Conservation (phyloP, 148 eudicot species). For the Persicaria tinctoria region DNA sequence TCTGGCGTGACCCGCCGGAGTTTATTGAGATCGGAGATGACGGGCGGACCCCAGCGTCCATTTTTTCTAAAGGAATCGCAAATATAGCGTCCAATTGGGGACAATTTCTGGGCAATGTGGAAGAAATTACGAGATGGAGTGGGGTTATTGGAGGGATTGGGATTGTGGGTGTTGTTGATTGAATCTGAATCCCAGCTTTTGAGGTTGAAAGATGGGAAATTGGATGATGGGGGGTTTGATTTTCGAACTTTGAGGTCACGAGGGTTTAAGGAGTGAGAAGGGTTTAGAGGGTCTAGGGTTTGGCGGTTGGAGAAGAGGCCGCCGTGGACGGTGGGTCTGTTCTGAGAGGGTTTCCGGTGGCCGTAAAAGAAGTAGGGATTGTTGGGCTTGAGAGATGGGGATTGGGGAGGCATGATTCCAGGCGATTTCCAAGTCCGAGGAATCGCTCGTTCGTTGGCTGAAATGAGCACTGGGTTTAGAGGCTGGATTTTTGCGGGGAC, state of each 20-base stretch:
- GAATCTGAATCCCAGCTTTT: slow-evolving; percentile 68
- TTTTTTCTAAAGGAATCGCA: slow-evolving; percentile 72
- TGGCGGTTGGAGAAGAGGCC: slow-evolving; percentile 84
- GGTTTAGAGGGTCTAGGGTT: slow-evolving; percentile 33
- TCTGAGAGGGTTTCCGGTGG: slow-evolving; percentile 70
- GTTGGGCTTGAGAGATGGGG: slow-evolving; percentile 38
- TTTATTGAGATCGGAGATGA: slow-evolving; percentile 56
- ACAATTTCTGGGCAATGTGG: slow-evolving; percentile 41
- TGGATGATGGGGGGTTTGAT: slow-evolving; percentile 18
- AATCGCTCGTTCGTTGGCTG: no score
- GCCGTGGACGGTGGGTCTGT: slow-evolving; percentile 75
- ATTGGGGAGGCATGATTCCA: slow-evolving; percentile 42
- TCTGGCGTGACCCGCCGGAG: slow-evolving; percentile 76
- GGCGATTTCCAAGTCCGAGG: not conserved
- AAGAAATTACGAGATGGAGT: slow-evolving; percentile 54
- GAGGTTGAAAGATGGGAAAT: slow-evolving; percentile 37
- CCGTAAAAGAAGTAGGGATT: slow-evolving; percentile 69
- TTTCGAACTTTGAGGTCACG: slow-evolving; percentile 25
- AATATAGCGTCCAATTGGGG: slow-evolving; percentile 79
- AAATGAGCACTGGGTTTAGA: no score
- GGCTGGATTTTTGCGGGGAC: no score
- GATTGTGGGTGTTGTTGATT: slow-evolving; percentile 12
- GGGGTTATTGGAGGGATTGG: slow-evolving; percentile 1
- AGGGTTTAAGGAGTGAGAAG: slow-evolving; percentile 17
- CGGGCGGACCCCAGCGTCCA: slow-evolving; percentile 52